Percentiles rank a stretch among this genome's conserved stretches.
These are phyloP conservation scores for Nothomitra cinnamomea DNA, from an alignment of 2,329 filamentous ascomycete species.

Conservation along the genomic window DNA sequence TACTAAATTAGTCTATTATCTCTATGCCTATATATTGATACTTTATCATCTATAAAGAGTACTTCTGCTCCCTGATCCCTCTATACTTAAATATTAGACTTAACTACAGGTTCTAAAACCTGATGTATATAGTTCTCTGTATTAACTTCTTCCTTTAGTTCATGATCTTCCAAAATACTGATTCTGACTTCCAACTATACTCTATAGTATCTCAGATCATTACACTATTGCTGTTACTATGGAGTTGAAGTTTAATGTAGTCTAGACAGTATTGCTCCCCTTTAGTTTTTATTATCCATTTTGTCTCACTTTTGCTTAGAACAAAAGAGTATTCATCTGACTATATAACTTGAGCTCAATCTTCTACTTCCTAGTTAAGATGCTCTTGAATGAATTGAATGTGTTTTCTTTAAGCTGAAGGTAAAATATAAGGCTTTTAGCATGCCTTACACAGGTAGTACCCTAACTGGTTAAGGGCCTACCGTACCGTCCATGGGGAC, in stretches of 20 bases:
- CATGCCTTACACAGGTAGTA: background rate
- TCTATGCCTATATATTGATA: background rate
- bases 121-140: background rate
- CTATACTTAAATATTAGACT: background rate
- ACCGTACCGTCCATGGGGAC: background rate
- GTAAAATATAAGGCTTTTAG: background rate
- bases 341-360: too few relatives aligned
- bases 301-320: background rate
- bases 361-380: too few relatives aligned
- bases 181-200: too few relatives aligned
- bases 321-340: too few relatives aligned
- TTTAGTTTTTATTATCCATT: background rate
- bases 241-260: background rate
- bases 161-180: too few relatives aligned
- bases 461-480: background rate
- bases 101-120: background rate
- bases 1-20: background rate
- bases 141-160: background rate
- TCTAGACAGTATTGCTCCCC: background rate
- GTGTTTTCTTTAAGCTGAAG: background rate
- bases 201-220: background rate
- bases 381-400: too few relatives aligned
- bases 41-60: background rate
- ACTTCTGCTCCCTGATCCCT: background rate
- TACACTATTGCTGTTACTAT: background rate